Evolutionary conservation across 495 filamentous ascomycete genomes (phyloP), one percentile per base, ranked within the genome.

Genomic region (Viridothelium virens): DNA sequence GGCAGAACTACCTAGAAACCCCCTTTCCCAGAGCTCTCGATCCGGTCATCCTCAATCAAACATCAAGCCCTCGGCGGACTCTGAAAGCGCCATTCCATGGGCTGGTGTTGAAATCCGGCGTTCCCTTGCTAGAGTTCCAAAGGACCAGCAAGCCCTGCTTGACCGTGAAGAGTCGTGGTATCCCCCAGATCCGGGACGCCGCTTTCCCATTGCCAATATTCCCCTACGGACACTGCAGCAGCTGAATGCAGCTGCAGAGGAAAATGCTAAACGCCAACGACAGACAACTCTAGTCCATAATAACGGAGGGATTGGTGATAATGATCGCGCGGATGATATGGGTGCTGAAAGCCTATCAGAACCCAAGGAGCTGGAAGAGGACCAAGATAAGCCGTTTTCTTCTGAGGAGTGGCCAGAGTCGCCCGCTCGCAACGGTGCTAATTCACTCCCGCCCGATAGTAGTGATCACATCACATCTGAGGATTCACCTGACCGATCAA

Each of bases 131-230:
- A 77, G 67, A 39, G 84, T 91, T 56, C 82, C 84, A 5, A 80
- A 75, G 41, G 81, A 85, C 16, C 91, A 96, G 71, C 74, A 76
- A 61, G 70, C 77, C 25, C 72, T 92, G 18, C 73, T 95, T 3
- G 79, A 84, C 16, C 71, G 75, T 2, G 66, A 73, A 16, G 77
- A 83, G n/a, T 79, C 70, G 0, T 72, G 70, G 70, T 63, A 63
- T 25, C 70, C 70, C 3, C n/a, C 70, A 34, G 16, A 64, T 33
- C 59, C 68, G 1, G 68, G 70, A 11, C 25, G 63, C 1, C 46
- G 70, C 72, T 66, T 69, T 41, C 67, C 65, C 10, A 10, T 12
- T 16, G 63, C 71, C 2, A 71, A 68, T 59, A 65, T 74, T 3
- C 67, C 69, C 12, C 63, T 70, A 3, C 59, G 68, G 38, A 38